These are phyloP conservation scores for Lipomyces starkeyi DNA, from an alignment of 805 yeast genomes.

Conservation along the genomic window DNA sequence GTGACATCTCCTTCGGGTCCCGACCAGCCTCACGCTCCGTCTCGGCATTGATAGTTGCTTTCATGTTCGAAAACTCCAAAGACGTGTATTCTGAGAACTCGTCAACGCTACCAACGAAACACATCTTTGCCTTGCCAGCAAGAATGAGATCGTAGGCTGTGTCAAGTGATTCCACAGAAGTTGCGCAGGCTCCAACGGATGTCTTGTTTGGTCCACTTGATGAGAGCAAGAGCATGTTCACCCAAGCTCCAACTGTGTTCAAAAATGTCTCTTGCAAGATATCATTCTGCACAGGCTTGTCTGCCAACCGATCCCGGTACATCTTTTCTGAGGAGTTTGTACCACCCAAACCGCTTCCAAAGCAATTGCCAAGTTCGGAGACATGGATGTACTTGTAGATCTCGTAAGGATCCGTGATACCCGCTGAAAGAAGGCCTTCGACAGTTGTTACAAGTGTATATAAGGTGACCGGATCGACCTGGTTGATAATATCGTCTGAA, in stretches of 20 bases:
- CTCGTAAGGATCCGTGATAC: conserved; percentile 97
- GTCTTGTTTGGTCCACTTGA: conserved; percentile 98
- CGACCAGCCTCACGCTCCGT: conserved; percentile 93
- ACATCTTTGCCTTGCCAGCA: conserved; percentile 91
- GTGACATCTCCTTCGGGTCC: conserved; percentile 96
- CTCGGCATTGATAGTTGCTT: conserved; percentile 88
- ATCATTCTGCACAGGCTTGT: conserved; percentile 93
- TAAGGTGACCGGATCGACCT: conserved; percentile 94
- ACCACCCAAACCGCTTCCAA: conserved; percentile 99
- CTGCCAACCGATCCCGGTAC: conserved; percentile 93
- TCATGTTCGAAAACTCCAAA: conserved; percentile 96
- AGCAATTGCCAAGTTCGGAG: conserved; percentile 97
- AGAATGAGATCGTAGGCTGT: conserved; percentile 90
- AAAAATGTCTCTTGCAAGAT: conserved; percentile 96
- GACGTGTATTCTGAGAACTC: conserved; percentile 99
- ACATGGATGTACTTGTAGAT: conserved; percentile 97
- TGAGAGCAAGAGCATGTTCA: conserved; percentile 92
- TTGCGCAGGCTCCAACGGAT: conserved; percentile 99
- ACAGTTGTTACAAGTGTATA: conserved; percentile 90
- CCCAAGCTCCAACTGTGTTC: conserved; percentile 99
- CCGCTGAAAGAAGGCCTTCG: conserved; percentile 90
- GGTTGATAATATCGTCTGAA: conserved; percentile 85
- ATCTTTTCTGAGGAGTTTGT: conserved; percentile 93
- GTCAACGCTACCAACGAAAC: conserved; percentile 97
- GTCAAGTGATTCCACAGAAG: conserved; percentile 96